Evolutionary conservation across 495 filamentous ascomycete species (phyloP), one percentile per base, ranked within the genome.

Genomic region (Symbiotaphrina buchneri): DNA sequence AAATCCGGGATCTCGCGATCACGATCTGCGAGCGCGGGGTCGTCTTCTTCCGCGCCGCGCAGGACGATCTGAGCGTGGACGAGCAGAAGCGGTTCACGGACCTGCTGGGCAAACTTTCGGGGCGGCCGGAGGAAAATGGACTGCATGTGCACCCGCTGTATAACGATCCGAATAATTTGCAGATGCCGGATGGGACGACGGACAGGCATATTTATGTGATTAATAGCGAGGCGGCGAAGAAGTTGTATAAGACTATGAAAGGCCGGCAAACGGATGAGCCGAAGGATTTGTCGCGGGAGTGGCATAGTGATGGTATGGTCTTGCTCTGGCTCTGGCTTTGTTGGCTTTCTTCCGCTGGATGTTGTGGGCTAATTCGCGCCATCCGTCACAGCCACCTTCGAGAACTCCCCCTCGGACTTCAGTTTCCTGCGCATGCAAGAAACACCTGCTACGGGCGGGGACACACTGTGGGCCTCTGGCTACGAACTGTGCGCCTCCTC

Each of bases 381-480:
- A n/a, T n/a, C n/a, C n/a, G n/a, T n/a, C n/a, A n/a, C n/a, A n/a
- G 49, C 49, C 35, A 41, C 44, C 8, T 53, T 49, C 24, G 49
- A 53, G 41, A 39, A 40, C 6, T 27, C 47, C 0, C 48, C 46
- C 2, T 34, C 21, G 10, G 47, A 50, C 24, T 50, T 46, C 39
- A 35, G 39, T 2, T 30, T 43, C 7, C 25, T 50, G 8, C 7
- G 13, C 8, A 25, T 25, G 8, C 22, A 25, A 7, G 13, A 7
- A 8, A 8, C 13, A 13, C 22, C 22, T 25, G 22, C 7, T 7
- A 25, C 22, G 8, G 22, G 22, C 22, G 22, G 22, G 4, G 68
- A 78, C 39, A 81, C 72, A 0, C 60, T 84, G 14, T 80, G 70
- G 72, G 76, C 72, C 6, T 71, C 66, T 0, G 74, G 71, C 10